A percentile compares a stretch with the other conserved stretches of the same genome.
These are phyloP conservation scores for Cunninghamia lanceolata DNA, from an alignment of 75 land plant species.

Conservation along the genomic window DNA sequence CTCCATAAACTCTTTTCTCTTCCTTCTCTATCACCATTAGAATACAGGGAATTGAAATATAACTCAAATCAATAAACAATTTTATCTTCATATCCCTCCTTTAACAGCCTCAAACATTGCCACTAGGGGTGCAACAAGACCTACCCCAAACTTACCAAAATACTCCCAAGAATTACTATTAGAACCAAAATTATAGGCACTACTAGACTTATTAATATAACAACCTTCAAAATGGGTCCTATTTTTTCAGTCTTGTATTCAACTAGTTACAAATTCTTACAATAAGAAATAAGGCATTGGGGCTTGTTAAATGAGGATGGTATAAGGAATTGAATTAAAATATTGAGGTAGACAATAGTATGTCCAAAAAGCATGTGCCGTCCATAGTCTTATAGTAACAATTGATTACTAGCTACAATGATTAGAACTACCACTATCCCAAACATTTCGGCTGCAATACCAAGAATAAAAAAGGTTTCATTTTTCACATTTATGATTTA, in stretches of 20 bases:
- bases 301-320: not conserved
- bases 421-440: constrained; percentile 46
- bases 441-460: constrained; percentile 48
- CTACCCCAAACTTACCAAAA: constrained; percentile 76
- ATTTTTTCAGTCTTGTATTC: constrained; percentile 61
- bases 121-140: constrained; percentile 67
- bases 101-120: constrained; percentile 93
- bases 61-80: constrained; percentile 61
- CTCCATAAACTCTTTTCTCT: too few relatives aligned
- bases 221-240: constrained; percentile 58
- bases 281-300: not conserved
- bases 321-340: not conserved
- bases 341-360: constrained; percentile 59
- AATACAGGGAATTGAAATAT: constrained; percentile 11
- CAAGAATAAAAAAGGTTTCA: not conserved
- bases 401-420: constrained; percentile 50
- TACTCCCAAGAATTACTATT: constrained; percentile 52
- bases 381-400: constrained; percentile 82
- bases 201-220: constrained; percentile 43
- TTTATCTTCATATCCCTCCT: constrained; percentile 45
- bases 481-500: not conserved
- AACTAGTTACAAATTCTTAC: not conserved
- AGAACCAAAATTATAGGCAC: constrained; percentile 65
- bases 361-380: constrained; percentile 68
- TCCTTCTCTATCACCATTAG: too few relatives aligned